Evolutionary conservation across 2,329 filamentous ascomycete genomes (phyloP).

Genomic region (Emmonsiellopsis sp.): DNA sequence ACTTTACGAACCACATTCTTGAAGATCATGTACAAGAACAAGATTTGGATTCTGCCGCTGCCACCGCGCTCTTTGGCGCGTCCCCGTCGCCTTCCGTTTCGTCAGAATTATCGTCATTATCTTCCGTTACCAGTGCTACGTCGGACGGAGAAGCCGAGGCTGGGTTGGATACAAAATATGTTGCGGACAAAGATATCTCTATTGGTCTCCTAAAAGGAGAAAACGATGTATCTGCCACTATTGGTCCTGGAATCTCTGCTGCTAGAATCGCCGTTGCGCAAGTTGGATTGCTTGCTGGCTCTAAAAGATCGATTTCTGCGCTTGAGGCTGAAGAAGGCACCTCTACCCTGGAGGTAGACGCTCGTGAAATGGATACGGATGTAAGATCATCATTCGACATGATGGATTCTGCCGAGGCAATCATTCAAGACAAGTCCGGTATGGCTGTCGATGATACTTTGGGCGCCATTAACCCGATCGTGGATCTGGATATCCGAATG

Average conservation of each 20-base stretch:
- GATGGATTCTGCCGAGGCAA: not conserved
- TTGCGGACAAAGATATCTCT: conserved; percentile 25
- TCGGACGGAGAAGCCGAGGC: conserved; percentile 21
- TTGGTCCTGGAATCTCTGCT: conserved; percentile 1
- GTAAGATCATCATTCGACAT: conserved; percentile 1
- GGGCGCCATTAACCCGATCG: conserved; percentile 15
- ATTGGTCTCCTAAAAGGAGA: conserved; percentile 11
- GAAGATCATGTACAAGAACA: conserved; percentile 17
- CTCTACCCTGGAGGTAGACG: conserved; percentile 32
- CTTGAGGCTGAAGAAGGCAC: conserved; percentile 31
- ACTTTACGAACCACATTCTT: conserved; percentile 3
- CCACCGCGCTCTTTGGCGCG: conserved; percentile 28
- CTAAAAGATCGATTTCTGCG: conserved; percentile 11
- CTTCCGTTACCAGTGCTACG: conserved; percentile 30
- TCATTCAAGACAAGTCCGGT: not conserved
- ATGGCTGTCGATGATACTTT: conserved; percentile 5
- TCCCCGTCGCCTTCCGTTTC: conserved; percentile 34
- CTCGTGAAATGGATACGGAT: conserved; percentile 21
- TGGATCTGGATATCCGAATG: conserved; percentile 26
- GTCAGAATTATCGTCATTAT: conserved; percentile 32
- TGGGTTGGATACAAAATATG: conserved; percentile 11
- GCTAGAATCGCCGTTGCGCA: not conserved
- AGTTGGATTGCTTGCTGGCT: not conserved
- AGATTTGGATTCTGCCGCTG: conserved; percentile 25
- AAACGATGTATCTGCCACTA: conserved; percentile 1